These are phyloP conservation scores for Tolypocladium paradoxum DNA, from an alignment of 2,329 filamentous ascomycete genomes.

Conservation along the genomic window DNA sequence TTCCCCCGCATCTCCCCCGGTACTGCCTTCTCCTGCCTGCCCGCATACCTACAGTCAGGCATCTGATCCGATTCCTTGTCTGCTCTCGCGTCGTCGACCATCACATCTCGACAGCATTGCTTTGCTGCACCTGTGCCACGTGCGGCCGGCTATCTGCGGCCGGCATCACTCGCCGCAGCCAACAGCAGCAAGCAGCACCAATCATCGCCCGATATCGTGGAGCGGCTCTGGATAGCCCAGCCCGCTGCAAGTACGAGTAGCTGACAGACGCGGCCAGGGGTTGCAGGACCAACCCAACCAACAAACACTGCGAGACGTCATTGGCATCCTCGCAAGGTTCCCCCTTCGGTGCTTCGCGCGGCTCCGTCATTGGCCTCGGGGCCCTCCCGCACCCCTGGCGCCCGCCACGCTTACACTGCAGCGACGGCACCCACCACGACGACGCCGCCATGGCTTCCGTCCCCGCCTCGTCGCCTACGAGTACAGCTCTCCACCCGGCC, in stretches of 20 bases:
- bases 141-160: neutral
- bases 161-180: neutral
- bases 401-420: neutral
- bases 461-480: slow-evolving; percentile 31
- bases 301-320: neutral
- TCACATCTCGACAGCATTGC: neutral
- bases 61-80: no score
- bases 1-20: neutral
- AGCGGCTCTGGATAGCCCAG: neutral
- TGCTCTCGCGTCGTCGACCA: neutral
- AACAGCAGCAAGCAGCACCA: neutral
- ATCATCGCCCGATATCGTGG: neutral
- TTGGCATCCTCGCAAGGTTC: slow-evolving; percentile 4
- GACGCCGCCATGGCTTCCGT: slow-evolving; percentile 18
- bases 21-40: no score
- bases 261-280: neutral
- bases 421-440: neutral
- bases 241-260: neutral
- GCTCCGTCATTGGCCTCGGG: slow-evolving; percentile 15
- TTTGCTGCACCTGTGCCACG: slow-evolving; percentile 2
- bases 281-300: neutral
- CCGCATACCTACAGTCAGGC: no score
- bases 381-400: slow-evolving; percentile 1
- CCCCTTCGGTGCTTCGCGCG: slow-evolving; percentile 10
- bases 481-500: slow-evolving; percentile 39